Evolutionary conservation across 164 flowering plant genomes (phyloP).

Genomic region (Magnolia officinalis): DNA sequence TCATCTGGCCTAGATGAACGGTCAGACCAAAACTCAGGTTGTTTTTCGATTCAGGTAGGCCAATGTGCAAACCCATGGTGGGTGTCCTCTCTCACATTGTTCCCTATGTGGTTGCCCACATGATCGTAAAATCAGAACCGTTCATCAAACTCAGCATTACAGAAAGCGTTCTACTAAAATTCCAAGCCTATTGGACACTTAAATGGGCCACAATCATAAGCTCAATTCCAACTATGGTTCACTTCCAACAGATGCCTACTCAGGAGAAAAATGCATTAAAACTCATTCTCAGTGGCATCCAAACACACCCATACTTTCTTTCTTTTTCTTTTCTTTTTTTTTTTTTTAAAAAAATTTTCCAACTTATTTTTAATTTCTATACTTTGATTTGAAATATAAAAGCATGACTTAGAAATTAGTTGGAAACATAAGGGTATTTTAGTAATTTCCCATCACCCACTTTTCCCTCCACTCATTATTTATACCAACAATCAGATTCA

Average conservation of each 20-base stretch:
- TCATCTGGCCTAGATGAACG: too few species aligned
- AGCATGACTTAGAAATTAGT: background rate
- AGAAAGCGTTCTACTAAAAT: background rate
- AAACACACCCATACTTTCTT: background rate
- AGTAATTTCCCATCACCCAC: background rate
- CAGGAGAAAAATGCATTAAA: too few species aligned
- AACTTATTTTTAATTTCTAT: background rate
- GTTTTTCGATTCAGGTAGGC: too few species aligned
- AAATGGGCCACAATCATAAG: too few species aligned
- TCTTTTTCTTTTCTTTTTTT: too few species aligned
- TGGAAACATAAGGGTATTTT: background rate
- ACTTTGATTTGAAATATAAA: background rate
- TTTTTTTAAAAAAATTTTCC: too few species aligned
- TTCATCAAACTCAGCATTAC: background rate
- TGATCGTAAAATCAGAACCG: background rate
- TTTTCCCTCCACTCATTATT: slow-evolving; percentile 22
- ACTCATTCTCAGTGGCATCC: background rate
- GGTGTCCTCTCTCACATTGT: too few species aligned
- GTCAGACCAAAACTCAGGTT: too few species aligned
- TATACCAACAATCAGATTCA: slow-evolving; percentile 15
- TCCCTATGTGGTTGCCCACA: too few species aligned
- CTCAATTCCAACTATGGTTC: too few species aligned
- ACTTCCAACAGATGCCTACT: too few species aligned
- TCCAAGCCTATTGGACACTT: background rate
- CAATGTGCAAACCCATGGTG: too few species aligned